These are phyloP conservation scores for Clavispora fructus DNA, from an alignment of 805 yeast genomes.

Conservation along the genomic window DNA sequence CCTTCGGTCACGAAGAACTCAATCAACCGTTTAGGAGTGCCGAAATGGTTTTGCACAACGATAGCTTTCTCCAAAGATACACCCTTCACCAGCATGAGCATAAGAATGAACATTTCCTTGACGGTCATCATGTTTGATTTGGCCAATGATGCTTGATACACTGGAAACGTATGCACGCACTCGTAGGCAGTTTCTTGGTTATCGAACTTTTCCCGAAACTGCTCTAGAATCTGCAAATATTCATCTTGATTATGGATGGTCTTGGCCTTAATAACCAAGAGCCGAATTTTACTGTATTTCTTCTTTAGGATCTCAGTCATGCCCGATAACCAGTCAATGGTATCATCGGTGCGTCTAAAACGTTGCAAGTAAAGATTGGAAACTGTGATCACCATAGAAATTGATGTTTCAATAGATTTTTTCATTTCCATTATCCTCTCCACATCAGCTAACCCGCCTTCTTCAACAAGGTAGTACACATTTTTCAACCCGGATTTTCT, in stretches of 20 bases:
- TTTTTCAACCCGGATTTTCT: conserved; percentile 61
- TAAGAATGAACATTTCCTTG: conserved; percentile 65
- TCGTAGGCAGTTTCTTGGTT: conserved; percentile 21
- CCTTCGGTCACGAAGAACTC: conserved; percentile 37
- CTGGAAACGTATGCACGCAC: conserved; percentile 30
- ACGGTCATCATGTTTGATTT: conserved; percentile 69
- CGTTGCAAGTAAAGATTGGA: conserved; percentile 64
- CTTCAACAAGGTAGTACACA: conserved; percentile 78
- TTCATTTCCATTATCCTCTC: conserved; percentile 36
- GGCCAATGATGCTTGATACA: conserved; percentile 61
- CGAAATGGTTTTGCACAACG: conserved; percentile 62
- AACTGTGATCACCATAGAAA: conserved; percentile 62
- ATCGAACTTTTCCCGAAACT: conserved; percentile 44
- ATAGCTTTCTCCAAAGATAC: conserved; percentile 81
- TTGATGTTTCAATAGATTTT: conserved; percentile 70
- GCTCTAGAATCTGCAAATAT: conserved; percentile 36
- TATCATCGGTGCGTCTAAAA: conserved; percentile 69
- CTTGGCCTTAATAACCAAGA: conserved; percentile 49
- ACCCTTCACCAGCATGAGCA: conserved; percentile 79
- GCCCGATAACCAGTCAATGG: conserved; percentile 54
- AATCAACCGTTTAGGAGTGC: conserved; percentile 63
- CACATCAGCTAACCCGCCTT: conserved; percentile 45
- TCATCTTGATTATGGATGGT: conserved; percentile 47
- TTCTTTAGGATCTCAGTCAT: conserved; percentile 42
- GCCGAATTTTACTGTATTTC: conserved; percentile 31